These are phyloP conservation scores for Grigorovia transvaalensis DNA, from an alignment of 805 yeast species.

Conservation along the genomic window DNA sequence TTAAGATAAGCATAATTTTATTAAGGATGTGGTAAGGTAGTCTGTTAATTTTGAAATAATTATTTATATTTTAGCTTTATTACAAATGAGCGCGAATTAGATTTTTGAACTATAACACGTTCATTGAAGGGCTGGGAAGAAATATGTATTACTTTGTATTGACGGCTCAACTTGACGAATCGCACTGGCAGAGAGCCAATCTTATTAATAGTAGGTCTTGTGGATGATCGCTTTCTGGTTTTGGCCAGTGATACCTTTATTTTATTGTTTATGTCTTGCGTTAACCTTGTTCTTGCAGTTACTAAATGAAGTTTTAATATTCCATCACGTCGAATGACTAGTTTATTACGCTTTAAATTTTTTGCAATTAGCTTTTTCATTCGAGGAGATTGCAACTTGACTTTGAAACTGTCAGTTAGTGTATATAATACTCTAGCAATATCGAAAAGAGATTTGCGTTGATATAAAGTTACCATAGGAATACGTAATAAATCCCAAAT, in stretches of 20 bases:
- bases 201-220: constrained; percentile 9
- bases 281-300: constrained; percentile 13
- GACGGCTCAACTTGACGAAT: constrained; percentile 33
- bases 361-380: constrained; percentile 57
- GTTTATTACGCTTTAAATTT: constrained; percentile 39
- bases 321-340: constrained; percentile 51
- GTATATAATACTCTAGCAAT: constrained; percentile 55
- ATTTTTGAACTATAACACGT: constrained; percentile 19
- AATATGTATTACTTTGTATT: constrained; percentile 29
- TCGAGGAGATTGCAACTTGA: constrained; percentile 56
- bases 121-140: constrained; percentile 36
- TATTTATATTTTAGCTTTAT: constrained; percentile 14
- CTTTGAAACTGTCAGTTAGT: constrained; percentile 50
- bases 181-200: constrained; percentile 29
- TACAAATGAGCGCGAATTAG: constrained; percentile 22
- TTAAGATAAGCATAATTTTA: no score
- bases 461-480: constrained; percentile 46
- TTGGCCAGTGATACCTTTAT: constrained; percentile 8
- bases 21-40: no score
- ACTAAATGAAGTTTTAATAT: constrained; percentile 22
- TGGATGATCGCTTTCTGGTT: constrained; percentile 7
- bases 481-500: constrained; percentile 66
- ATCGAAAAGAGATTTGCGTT: constrained; percentile 53
- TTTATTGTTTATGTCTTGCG: constrained; percentile 6
- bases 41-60: background rate